A percentile compares a stretch with the other conserved stretches of the same genome.
phyloP scores from a whole-genome alignment of 768 basidiomycete genomes.

The Boletus tomentosulus region DNA sequence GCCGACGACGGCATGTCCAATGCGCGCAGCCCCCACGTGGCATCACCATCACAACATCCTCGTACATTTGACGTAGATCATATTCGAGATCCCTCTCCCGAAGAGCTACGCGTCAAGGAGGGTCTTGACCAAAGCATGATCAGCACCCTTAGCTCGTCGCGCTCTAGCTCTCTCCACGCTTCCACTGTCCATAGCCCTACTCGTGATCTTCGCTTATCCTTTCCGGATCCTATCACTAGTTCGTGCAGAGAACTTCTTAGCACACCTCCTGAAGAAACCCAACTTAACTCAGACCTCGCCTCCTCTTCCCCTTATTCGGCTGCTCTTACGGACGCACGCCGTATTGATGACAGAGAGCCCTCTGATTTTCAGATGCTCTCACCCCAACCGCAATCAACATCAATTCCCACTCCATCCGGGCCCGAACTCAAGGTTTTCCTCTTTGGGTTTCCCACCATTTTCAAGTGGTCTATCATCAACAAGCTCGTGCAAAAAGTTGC shows the following conservation, averaged over 20 bases:
- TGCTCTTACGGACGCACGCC: slow-evolving; percentile 11
- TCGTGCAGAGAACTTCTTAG: slow-evolving; percentile 56
- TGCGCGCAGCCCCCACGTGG: slow-evolving; percentile 23
- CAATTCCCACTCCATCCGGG: slow-evolving; percentile 23
- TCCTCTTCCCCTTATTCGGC: slow-evolving; percentile 20
- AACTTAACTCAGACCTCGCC: slow-evolving; percentile 36
- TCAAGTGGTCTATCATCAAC: slow-evolving; percentile 61
- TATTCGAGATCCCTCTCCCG: slow-evolving; percentile 38
- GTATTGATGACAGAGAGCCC: slow-evolving; percentile 32
- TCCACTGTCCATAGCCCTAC: slow-evolving; percentile 57
- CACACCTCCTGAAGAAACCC: slow-evolving; percentile 53
- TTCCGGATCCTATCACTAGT: slow-evolving; percentile 78
- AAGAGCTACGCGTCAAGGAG: slow-evolving; percentile 68
- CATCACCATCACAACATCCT: slow-evolving; percentile 14
- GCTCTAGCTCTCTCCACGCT: slow-evolving; percentile 54
- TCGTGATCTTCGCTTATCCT: slow-evolving; percentile 74
- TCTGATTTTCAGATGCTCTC: slow-evolving; percentile 20
- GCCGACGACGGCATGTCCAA: slow-evolving; percentile 42
- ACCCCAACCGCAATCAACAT: slow-evolving; percentile 30
- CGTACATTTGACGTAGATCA: slow-evolving; percentile 26
- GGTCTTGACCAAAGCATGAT: slow-evolving; percentile 81
- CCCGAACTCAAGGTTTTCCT: slow-evolving; percentile 57
- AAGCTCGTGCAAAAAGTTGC: slow-evolving; percentile 54
- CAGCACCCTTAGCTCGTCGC: slow-evolving; percentile 72
- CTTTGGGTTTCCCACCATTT: slow-evolving; percentile 57